Conservation (phyloP, 139 green algal species). For the Chlorella sp. region DNA sequence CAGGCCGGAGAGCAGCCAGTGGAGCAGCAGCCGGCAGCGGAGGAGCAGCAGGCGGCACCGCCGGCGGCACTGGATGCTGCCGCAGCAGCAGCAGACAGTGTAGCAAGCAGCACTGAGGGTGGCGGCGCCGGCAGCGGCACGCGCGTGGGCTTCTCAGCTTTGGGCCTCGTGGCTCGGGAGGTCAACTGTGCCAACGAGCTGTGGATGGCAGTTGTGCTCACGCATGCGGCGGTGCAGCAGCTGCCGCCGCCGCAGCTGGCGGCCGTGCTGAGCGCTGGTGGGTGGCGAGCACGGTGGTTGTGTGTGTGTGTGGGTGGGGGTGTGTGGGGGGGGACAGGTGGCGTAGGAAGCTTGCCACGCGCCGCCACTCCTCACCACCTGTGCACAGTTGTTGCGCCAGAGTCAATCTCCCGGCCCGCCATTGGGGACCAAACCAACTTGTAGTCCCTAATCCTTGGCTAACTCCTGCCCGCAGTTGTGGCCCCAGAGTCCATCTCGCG, state of each 20-base stretch:
- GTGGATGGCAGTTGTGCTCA: conserved; percentile 86
- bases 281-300: background rate
- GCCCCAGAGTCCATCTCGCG: conserved; percentile 54
- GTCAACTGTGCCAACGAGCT: conserved; percentile 86
- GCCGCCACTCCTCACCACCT: background rate
- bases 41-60: background rate
- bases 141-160: conserved; percentile 39
- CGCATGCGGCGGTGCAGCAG: conserved; percentile 45
- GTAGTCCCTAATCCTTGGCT: too few species aligned
- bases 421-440: too few species aligned
- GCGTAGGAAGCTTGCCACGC: background rate
- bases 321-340: background rate
- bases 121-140: background rate
- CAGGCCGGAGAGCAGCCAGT: background rate
- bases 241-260: conserved; percentile 25
- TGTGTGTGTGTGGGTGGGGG: background rate
- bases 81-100: background rate
- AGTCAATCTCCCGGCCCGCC: too few species aligned
- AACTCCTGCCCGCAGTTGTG: conserved; percentile 61
- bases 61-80: background rate
- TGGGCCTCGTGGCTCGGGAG: conserved; percentile 75
- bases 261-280: conserved; percentile 19
- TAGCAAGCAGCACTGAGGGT: background rate
- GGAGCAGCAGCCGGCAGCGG: background rate
- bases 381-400: too few species aligned